A percentile compares a stretch with the other conserved stretches of the same genome.
Conservation (phyloP, 1,284 basidiomycete species). For the Cerioporus squamosus region DNA sequence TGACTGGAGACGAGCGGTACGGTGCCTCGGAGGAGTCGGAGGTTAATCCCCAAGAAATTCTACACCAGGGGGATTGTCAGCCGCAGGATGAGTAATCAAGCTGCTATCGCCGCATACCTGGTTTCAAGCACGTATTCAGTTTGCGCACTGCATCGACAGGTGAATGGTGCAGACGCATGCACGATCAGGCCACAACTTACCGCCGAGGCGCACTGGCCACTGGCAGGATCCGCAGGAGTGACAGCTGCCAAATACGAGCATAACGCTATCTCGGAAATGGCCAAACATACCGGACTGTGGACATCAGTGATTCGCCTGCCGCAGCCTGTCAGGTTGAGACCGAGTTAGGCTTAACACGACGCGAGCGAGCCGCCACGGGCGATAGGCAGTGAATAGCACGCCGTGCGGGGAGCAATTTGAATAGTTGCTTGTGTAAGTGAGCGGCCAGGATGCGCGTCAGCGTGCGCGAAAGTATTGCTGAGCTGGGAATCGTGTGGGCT, state of each 20-base stretch:
- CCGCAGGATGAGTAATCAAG: too few species aligned
- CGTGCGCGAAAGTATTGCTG: not conserved
- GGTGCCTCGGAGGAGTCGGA: conserved; percentile 10
- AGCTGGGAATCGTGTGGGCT: not conserved
- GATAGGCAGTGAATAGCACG: not conserved
- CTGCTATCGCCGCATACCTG: too few species aligned
- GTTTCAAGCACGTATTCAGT: too few species aligned
- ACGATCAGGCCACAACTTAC: too few species aligned
- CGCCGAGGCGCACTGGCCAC: too few species aligned
- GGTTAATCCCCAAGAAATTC: conserved; percentile 3
- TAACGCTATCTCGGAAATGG: not conserved
- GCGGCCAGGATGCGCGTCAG: not conserved
- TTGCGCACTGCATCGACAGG: not conserved
- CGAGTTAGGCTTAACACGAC: not conserved
- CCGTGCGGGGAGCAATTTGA: not conserved
- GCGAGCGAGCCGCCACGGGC: conserved; percentile 8
- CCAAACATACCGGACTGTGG: not conserved
- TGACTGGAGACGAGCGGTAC: conserved; percentile 8
- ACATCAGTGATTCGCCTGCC: not conserved
- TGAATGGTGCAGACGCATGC: too few species aligned
- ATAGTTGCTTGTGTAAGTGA: not conserved
- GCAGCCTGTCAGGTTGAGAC: not conserved
- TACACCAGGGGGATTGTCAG: not conserved
- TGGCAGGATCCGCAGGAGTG: not conserved
- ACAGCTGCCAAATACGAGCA: not conserved